Base-by-base conservation (phyloP, 192 early-diverging fungal genomes). In the Powellomyces hirtus region DNA sequence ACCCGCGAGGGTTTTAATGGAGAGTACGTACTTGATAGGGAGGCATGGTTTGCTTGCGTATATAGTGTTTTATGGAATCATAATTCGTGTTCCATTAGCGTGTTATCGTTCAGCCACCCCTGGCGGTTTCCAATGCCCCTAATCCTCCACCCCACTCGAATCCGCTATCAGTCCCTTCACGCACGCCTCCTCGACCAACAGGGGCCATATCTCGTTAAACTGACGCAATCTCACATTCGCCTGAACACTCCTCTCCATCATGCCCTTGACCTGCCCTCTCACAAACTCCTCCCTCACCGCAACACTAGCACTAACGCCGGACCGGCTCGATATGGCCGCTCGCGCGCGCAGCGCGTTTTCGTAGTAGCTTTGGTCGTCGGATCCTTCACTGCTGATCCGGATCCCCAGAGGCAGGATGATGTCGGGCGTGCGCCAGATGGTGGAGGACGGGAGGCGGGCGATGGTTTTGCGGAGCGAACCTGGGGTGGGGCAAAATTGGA, bases 171-270 rank as follows among this genome's bases (percentile, higher is more conserved):
- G 26, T 18, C 58, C 67, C 33, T 33, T 60, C 40, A 45, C 24
- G 31, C 56, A 59, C 4, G 67, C 67, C 24, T 60, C 67, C 52
- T 69, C 27, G 16, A 69, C 67, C 4, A 69, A 45, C 27, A 11
- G 4, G 20, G 67, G 67, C 55, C 57, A 69, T 20, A 69, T 8
- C 14, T 24, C 38, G 34, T 59, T 31, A 45, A 69, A 59, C 42
- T 69, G 22, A 20, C 26, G 22, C 5, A 45, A 26, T 7, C 33
- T 14, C 36, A 60, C 38, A 4, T 37, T 16, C 3, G n/a, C 36
- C 10, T 38, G 36, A 14, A 38, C 38, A 11, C 56, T 45, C 4
- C 30, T 35, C 10, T 33, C 57, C 30, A 59, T 26, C 38, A 46
- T 60, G 2, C 5, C 37, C 1, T 35, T 16, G 18, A 51, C 46